Base-by-base conservation (phyloP, 1,284 basidiomycete genomes). In the Sporisorium graminicola region DNA sequence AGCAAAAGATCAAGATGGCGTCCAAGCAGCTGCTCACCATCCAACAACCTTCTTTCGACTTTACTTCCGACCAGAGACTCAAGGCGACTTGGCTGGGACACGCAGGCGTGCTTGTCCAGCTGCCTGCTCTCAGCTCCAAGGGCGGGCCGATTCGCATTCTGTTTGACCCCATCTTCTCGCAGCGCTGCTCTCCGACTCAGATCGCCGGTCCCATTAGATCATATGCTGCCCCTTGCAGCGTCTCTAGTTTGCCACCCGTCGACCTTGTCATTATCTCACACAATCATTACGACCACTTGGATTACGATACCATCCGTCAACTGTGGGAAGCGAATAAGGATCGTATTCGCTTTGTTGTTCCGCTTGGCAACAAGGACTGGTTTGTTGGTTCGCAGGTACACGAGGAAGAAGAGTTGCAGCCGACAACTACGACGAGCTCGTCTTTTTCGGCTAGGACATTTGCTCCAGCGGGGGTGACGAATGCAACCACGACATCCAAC, bases 211-310 rank as follows among this genome's bases (percentile, higher is more conserved):
- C 83, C 0, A 44, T 62, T n/a, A 67, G 83, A 22, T 65, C 68
- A 9, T 83, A 77, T 42, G 58, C 76, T 14, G 55, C 82, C 20
- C 83, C 83, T 2, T 83, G 82, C 51, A n/a, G 57, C 3, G 53
- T 81, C 14, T 54, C 53, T 1, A 78, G 67, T 35, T 57, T 85
- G n/a, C 83, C 83, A 12, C 72, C 68, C 5, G 71, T 85, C 40
- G 77, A 85, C 56, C 24, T 80, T 0, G 82, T 83, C 50, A 46
- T 82, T 50, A 85, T 85, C 66, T 83, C 81, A 5, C 83, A 85
- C 70, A 82, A 81, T 27, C 83, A 85, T 63, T 85, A 83, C 60
- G 83, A 85, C 40, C 83, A 85, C 59, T 67, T 85, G 22, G 83
- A 85, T 59, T 71, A 67, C 33, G 59, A 74, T 20, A 81, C 81